phyloP scores from a whole-genome alignment of 805 yeast species.

The Saccharomycopsis schoenii region DNA sequence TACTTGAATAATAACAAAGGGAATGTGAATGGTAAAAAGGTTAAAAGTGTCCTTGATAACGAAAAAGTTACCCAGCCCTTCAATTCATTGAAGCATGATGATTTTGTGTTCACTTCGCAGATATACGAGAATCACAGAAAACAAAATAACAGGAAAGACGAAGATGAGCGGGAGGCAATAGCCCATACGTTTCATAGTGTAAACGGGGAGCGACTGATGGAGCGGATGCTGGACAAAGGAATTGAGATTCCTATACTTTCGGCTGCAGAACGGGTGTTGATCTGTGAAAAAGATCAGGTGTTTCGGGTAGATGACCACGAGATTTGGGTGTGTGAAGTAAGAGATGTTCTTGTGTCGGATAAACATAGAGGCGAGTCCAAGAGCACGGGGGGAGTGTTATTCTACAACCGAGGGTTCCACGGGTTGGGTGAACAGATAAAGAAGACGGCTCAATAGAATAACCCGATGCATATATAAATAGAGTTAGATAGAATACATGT shows the following conservation, averaged over 20 bases:
- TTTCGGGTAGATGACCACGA: conserved; percentile 75
- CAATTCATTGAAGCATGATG: conserved; percentile 25
- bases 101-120: conserved; percentile 2
- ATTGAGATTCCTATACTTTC: conserved; percentile 44
- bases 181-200: neutral
- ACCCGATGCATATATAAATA: too few species aligned
- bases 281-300: conserved; percentile 46
- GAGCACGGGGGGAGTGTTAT: conserved; percentile 54
- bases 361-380: conserved; percentile 14
- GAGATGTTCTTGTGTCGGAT: conserved; percentile 34
- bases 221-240: neutral
- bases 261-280: conserved; percentile 48
- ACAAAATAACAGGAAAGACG: neutral
- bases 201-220: neutral
- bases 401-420: conserved; percentile 56
- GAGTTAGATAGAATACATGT: too few species aligned
- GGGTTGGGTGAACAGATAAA: conserved; percentile 28
- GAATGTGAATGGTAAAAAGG: neutral
- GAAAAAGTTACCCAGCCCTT: conserved; percentile 42
- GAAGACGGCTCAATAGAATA: conserved; percentile 6
- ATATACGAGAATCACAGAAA: neutral
- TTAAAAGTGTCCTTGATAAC: neutral
- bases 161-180: neutral
- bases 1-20: conserved; percentile 22
- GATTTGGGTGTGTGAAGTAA: conserved; percentile 77